Percentiles rank a stretch among this genome's conserved stretches.
Conservation (phyloP, 805 yeast genomes). For the Hanseniaspora vineae region DNA sequence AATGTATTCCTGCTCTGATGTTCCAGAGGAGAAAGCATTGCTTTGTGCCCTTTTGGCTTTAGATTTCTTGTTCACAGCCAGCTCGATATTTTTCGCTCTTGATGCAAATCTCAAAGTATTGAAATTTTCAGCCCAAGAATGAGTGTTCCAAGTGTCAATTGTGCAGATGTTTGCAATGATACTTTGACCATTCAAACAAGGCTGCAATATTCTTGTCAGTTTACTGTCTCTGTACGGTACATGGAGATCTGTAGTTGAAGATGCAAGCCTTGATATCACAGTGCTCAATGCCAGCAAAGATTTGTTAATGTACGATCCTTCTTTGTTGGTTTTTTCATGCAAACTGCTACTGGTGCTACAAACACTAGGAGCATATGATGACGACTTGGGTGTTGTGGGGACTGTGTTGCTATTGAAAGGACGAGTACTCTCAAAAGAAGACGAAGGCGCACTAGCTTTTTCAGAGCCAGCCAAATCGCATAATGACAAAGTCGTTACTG, state of each 20-base stretch:
- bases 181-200: slow-evolving; percentile 80
- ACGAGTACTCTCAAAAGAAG: slow-evolving; percentile 25
- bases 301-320: slow-evolving; percentile 87
- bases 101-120: slow-evolving; percentile 89
- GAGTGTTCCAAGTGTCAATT: slow-evolving; percentile 45
- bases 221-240: slow-evolving; percentile 91
- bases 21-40: slow-evolving; percentile 10
- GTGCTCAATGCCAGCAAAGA: slow-evolving; percentile 83
- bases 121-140: slow-evolving; percentile 57
- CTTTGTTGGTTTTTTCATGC: slow-evolving; percentile 49
- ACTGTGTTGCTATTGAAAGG: slow-evolving; percentile 11
- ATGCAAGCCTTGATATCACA: slow-evolving; percentile 64
- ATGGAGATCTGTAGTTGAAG: slow-evolving; percentile 31
- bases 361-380: background rate
- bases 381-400: background rate
- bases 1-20: background rate
- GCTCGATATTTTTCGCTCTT: slow-evolving; percentile 73
- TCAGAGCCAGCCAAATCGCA: slow-evolving; percentile 98
- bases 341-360: background rate
- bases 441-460: slow-evolving; percentile 34
- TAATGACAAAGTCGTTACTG: slow-evolving; percentile 54
- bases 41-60: slow-evolving; percentile 10
- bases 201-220: slow-evolving; percentile 79
- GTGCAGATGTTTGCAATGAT: slow-evolving; percentile 81
- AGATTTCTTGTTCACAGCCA: slow-evolving; percentile 47